Evolutionary conservation across 148 eudicot species (phyloP), one percentile per base, ranked within the genome.

Genomic region (Heliosperma pusillum): DNA sequence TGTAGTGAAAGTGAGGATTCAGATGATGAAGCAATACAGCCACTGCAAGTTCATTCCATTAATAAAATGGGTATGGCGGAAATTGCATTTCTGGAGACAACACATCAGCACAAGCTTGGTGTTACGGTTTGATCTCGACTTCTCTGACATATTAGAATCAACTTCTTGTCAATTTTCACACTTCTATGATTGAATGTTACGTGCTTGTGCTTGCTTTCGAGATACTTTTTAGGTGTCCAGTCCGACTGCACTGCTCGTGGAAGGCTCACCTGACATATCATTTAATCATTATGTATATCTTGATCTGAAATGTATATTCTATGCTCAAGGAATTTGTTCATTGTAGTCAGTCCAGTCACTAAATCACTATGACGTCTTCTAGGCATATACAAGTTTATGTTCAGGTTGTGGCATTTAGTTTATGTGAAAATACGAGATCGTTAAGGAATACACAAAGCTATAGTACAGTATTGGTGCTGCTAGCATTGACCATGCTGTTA

Each of bases 11-110:
- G 86, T 61, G 89, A 85, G 60, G 91, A 87, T 79, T 87, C 89
- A 24, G 90, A 87, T 66, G 78, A 86, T 17, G 90, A 83, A 58
- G 42, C 63, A 20, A 63, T 70, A 65, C 69, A 75, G 67, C 84
- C 72, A 67, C 53, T 73, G 21, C 87, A 82, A 82, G 70, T 71
- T 42, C 77, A 77, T 67, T 73, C 86, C 73, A 84, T 88, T 90
- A 86, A 87, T 44, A 87, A 82, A 87, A 85, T 72, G 80, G 91
- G 90, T 73, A 76, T 89, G 67, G 86, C 82, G 36, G 97, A 91
- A 79, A 85, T 85, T 76, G 91, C 89, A 53, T 83, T 89, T 75
- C 77, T 69, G 70, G 98, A 89, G 89, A 76, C 87, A 50, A 82
- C 86, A 29, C 91, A 85, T 79, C 91, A 93, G 58, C 82, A 86